Conservation (phyloP, 164 flowering plant genomes). For the Vitis labrusca region DNA sequence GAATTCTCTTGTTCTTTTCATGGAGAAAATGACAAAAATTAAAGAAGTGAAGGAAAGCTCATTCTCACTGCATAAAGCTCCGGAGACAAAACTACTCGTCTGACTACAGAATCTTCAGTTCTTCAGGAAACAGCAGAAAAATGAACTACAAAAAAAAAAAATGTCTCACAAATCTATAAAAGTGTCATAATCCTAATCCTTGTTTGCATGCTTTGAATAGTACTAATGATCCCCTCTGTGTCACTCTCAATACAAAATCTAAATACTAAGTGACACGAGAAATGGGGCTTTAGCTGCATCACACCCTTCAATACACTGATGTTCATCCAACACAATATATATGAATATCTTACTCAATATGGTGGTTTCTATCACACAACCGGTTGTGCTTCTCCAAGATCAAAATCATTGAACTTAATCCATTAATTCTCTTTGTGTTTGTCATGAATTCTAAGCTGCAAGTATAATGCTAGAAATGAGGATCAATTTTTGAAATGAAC, state of each 20-base stretch:
- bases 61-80: constrained; percentile 38
- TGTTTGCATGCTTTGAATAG: constrained; percentile 17
- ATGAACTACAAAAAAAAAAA: constrained; percentile 3
- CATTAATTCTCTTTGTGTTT: background rate
- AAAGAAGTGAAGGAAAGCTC: constrained; percentile 30
- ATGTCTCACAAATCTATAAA: constrained; percentile 6
- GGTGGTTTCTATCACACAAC: too few species aligned
- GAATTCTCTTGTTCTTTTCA: constrained; percentile 9
- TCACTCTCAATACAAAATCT: background rate
- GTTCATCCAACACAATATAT: too few species aligned
- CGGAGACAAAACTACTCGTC: constrained; percentile 19
- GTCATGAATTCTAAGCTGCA: background rate
- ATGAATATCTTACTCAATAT: too few species aligned
- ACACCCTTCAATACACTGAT: too few species aligned
- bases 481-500: too few species aligned
- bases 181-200: constrained; percentile 7
- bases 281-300: too few species aligned
- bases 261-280: too few species aligned
- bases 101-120: constrained; percentile 32
- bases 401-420: too few species aligned
- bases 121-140: constrained; percentile 19
- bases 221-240: constrained; percentile 12
- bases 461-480: too few species aligned
- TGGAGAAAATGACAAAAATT: constrained; percentile 23
- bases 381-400: too few species aligned